phyloP scores from a whole-genome alignment of 257 asterid species.

The Solanum corneliomulleri region DNA sequence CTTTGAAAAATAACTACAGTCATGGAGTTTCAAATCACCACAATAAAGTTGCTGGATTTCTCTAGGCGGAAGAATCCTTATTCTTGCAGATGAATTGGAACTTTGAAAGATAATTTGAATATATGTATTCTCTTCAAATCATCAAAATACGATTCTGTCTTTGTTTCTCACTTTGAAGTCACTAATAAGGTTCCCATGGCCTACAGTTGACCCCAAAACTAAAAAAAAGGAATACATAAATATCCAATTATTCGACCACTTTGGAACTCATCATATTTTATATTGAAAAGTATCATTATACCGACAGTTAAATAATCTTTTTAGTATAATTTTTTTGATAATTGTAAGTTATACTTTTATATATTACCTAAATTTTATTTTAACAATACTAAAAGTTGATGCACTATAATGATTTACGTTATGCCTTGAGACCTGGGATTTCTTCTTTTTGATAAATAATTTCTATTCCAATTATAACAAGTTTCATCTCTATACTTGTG shows the following conservation, averaged over 20 bases:
- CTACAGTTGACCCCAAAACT: neutral
- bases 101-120: neutral
- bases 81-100: neutral
- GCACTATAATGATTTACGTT: neutral
- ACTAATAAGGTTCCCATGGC: neutral
- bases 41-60: neutral
- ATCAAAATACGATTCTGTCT: neutral
- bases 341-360: neutral
- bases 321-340: neutral
- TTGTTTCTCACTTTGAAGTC: neutral
- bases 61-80: neutral
- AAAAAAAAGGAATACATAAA: neutral
- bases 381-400: neutral
- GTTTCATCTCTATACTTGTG: neutral
- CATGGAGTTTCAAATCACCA: neutral
- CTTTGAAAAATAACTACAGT: neutral
- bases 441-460: neutral
- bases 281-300: neutral
- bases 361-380: neutral
- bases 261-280: neutral
- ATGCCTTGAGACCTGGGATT: neutral
- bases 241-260: neutral
- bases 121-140: neutral
- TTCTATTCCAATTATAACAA: neutral
- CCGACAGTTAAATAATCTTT: neutral